phyloP scores from a whole-genome alignment of 2,329 filamentous ascomycete species.

The Fusarium decemcellulare region DNA sequence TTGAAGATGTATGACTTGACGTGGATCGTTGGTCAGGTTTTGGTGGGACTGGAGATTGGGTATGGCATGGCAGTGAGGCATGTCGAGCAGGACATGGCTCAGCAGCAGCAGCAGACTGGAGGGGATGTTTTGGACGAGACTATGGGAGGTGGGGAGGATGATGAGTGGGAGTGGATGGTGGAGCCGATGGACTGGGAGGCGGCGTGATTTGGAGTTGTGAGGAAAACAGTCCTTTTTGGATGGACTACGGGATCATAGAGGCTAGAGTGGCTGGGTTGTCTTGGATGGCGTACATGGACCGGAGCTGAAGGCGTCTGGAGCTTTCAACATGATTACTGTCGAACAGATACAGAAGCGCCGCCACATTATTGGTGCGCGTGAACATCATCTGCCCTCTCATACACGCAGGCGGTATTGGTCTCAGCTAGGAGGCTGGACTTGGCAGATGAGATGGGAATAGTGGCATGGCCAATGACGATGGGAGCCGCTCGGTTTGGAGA shows the following conservation, averaged over 20 bases:
- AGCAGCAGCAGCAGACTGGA: constrained; percentile 50
- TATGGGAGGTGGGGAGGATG: constrained; percentile 36
- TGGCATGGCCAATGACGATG: background rate
- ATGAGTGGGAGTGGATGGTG: constrained; percentile 59
- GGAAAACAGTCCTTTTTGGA: background rate
- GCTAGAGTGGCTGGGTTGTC: background rate
- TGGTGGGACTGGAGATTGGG: constrained; percentile 71
- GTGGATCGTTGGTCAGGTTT: constrained; percentile 69
- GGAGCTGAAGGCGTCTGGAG: background rate
- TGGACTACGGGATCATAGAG: background rate
- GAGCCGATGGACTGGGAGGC: constrained; percentile 57
- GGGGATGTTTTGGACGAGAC: constrained; percentile 20
- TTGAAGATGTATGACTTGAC: constrained; percentile 74
- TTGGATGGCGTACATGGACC: background rate
- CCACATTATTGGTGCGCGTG: background rate
- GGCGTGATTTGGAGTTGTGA: constrained; percentile 11
- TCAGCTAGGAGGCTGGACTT: background rate
- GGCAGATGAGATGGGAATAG: background rate
- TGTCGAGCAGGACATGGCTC: constrained; percentile 59
- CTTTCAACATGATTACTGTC: background rate
- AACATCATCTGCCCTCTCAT: background rate
- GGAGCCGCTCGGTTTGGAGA: background rate
- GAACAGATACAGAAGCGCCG: background rate
- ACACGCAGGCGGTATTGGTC: background rate
- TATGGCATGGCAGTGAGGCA: constrained; percentile 65